Evolutionary conservation across 129 eudicot genomes (phyloP), one percentile per base, ranked within the genome.

Genomic region (Gnaphalium uliginosum): DNA sequence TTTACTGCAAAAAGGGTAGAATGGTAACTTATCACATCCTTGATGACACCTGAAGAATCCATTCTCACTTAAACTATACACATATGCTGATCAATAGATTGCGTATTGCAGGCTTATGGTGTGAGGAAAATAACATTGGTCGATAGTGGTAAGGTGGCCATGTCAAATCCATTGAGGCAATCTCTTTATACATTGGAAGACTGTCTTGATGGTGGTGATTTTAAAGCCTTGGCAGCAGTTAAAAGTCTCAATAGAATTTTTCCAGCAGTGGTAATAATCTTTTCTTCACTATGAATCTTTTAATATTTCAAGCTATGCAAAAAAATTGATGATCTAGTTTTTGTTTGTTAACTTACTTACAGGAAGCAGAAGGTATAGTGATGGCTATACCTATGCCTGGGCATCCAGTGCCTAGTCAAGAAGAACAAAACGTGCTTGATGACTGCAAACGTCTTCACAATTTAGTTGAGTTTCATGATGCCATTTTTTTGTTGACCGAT

Each of bases 341-440:
- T 0, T 5, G 25, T 51, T 30, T 13, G 26, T 37, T 43, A 14
- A 22, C 66, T 6, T 56, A 32, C 48, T 70, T 26, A 30, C 81
- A 93, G 98, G 98, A 93, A 85, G 96, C 93, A 22, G 90, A 88
- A 81, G 89, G 91, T 39, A 58, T 93, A 80, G 92, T 93, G 37
- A 90, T 90, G 98, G 86, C 96, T 27, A 93, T 90, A 70, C 98
- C 98, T 6, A 93, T 93, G 97, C 98, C 98, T 59, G 97, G 98
- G 25, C 98, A 93, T 82, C 98, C 98, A 0, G 86, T 90, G n/a
- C 66, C 87, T 39, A 77, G 66, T 43, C 85, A 88, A 70, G 96
- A 93, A 74, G 96, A 90, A 82, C 64, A 79, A 18, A 80, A 37
- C 58, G 93, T 90, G 69, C 84, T 93, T 37, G 81, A 85, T 48